Conservation (phyloP, 1,139 yeast species). For the Suhomyces taliae region DNA sequence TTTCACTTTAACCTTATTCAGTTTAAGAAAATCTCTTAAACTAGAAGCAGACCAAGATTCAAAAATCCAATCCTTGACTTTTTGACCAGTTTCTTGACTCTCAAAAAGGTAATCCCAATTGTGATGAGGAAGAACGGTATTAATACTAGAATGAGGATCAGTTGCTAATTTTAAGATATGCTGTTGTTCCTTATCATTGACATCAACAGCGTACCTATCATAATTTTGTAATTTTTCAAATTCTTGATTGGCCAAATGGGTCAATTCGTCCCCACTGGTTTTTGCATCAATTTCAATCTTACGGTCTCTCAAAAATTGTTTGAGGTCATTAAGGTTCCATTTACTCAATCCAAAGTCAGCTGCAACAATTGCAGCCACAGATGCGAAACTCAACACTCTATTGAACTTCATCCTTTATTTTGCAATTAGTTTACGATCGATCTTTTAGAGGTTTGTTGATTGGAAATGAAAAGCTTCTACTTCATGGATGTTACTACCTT, state of each 20-base stretch:
- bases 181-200: slow-evolving; percentile 16
- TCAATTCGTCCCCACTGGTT: slow-evolving; percentile 30
- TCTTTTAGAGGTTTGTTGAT: not conserved
- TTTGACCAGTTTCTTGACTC: slow-evolving; percentile 3
- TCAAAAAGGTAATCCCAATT: slow-evolving; percentile 17
- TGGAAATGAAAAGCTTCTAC: not conserved
- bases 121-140: slow-evolving; percentile 17
- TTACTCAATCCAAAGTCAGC: slow-evolving; percentile 8
- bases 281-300: slow-evolving; percentile 24
- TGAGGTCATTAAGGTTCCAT: slow-evolving; percentile 28
- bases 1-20: slow-evolving; percentile 30
- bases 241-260: slow-evolving; percentile 32
- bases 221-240: slow-evolving; percentile 25
- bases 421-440: not conserved
- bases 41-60: slow-evolving; percentile 46
- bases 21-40: slow-evolving; percentile 36
- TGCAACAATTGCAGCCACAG: slow-evolving; percentile 9
- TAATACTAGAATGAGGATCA: slow-evolving; percentile 16
- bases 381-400: slow-evolving; percentile 1
- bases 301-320: slow-evolving; percentile 37
- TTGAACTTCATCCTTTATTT: slow-evolving; percentile 2
- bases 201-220: slow-evolving; percentile 13
- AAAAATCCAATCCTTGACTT: slow-evolving; percentile 42
- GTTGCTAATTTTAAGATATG: slow-evolving; percentile 19
- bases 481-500: too few species aligned